Conservation (phyloP, 805 yeast species). For the Yamadazyma sp. region DNA sequence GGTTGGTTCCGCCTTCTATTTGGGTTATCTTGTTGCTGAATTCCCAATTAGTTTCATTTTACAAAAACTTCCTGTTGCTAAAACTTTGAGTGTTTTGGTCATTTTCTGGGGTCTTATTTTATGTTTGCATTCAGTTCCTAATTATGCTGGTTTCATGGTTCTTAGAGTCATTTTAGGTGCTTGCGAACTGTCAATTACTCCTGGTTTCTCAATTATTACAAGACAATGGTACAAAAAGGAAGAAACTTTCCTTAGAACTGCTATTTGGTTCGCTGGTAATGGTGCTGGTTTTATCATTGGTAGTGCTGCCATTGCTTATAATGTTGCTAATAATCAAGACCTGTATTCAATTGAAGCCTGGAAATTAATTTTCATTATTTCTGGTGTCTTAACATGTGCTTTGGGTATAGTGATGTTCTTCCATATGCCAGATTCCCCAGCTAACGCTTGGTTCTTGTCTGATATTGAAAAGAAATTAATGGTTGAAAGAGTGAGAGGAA, state of each 20-base stretch:
- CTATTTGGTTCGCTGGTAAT: conserved; percentile 34
- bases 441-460: conserved; percentile 36
- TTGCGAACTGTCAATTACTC: conserved; percentile 40
- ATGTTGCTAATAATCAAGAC: conserved; percentile 37
- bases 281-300: conserved; percentile 41
- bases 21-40: conserved; percentile 63
- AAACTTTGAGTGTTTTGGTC: conserved; percentile 45
- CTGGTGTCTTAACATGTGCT: conserved; percentile 56
- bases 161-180: conserved; percentile 37
- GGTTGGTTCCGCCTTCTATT: conserved; percentile 39
- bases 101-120: conserved; percentile 63
- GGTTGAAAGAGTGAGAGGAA: conserved; percentile 27
- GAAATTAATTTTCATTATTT: conserved; percentile 57
- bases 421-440: conserved; percentile 40
- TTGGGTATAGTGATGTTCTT: conserved; percentile 46
- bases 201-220: conserved; percentile 36
- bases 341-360: conserved; percentile 48
- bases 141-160: conserved; percentile 36
- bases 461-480: conserved; percentile 31
- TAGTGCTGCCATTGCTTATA: conserved; percentile 52
- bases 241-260: conserved; percentile 33
- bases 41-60: conserved; percentile 44
- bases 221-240: conserved; percentile 33
- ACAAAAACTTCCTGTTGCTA: conserved; percentile 58
- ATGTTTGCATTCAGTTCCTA: conserved; percentile 50